Percentiles rank a stretch among this genome's conserved stretches.
phyloP scores from a whole-genome alignment of 129 eudicot genomes.

The Flaveria robusta region DNA sequence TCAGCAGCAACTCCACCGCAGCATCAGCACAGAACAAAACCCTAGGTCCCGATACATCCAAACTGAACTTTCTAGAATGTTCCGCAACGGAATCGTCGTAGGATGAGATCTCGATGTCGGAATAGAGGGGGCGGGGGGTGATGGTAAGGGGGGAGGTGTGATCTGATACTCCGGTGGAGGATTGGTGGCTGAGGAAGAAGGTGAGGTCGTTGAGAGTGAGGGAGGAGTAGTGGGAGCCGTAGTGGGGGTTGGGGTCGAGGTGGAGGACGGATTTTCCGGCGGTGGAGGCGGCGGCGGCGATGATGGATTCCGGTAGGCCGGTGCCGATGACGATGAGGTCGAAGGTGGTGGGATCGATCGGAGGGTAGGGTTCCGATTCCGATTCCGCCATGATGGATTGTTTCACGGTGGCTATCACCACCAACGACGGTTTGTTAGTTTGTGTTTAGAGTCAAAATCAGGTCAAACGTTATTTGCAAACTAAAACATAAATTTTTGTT shows the following conservation, averaged over 20 bases:
- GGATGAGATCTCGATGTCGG: slow-evolving; percentile 40
- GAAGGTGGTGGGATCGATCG: slow-evolving; percentile 77
- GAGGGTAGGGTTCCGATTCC: slow-evolving; percentile 50
- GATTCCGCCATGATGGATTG: slow-evolving; percentile 31
- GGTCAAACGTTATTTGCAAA: neutral
- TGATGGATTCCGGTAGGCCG: slow-evolving; percentile 70
- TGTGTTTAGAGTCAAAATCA: neutral
- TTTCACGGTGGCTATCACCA: neutral
- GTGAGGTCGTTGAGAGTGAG: slow-evolving; percentile 62
- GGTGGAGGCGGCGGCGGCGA: slow-evolving; percentile 90
- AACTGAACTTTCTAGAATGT: slow-evolving; percentile 43
- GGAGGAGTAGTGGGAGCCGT: slow-evolving; percentile 79
- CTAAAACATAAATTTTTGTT: neutral
- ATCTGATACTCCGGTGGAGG: slow-evolving; percentile 26
- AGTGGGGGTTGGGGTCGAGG: slow-evolving; percentile 79
- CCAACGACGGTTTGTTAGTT: neutral
- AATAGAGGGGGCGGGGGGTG: slow-evolving; percentile 52
- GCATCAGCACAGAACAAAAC: slow-evolving; percentile 81
- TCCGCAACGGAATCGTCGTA: slow-evolving; percentile 37
- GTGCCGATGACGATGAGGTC: slow-evolving; percentile 88
- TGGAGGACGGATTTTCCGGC: slow-evolving; percentile 83
- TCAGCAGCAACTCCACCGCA: slow-evolving; percentile 63
- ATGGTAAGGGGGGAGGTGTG: slow-evolving; percentile 35
- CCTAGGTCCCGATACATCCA: slow-evolving; percentile 85
- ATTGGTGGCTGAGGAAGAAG: slow-evolving; percentile 50